Evolutionary conservation across 495 filamentous ascomycete species (phyloP), one percentile per base, ranked within the genome.

Genomic region (Penicillium paradoxum): DNA sequence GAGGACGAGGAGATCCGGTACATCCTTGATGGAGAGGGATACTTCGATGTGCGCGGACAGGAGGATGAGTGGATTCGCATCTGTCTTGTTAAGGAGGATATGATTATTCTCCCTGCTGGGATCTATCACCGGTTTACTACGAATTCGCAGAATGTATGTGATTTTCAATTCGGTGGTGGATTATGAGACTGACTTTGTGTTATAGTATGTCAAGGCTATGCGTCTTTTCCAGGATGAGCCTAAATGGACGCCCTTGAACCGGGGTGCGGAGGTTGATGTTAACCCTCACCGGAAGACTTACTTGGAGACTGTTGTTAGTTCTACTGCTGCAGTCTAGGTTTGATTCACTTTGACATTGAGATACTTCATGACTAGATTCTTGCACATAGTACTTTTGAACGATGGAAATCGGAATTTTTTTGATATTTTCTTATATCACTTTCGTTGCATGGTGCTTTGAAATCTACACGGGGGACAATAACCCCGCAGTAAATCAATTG

Each of bases 1-100:
- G 93, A 98, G 74, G 95, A 97, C 64, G 93, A 98, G 77, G 93
- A 98, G 82, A 98, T 98, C 53, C 80, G 93, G n/a, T 98, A 97
- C 63, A 88, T 98, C 59, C 75, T 90, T 25, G 93, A 89, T 55
- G 93, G 93, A 1, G 74, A 81, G 45, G 93, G 93, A 1, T 98
- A 88, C 73, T 98, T 98, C 67, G 93, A 98, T 70, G 90, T 97
- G 8, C 77, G 95, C 19, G 85, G 80, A 57, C 45, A 68, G 48
- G 64, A 69, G 10, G 83, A 91, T 62, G 83, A 87, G 61, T 98
- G 93, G 93, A 83, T 98, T 33, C 78, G 93, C 44, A 91, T 97
- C 48, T 69, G 71, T 57, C 66, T 97, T 55, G 83, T 81, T 60
- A 95, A 80, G 73, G 72, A 79, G 49, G 78, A 81, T 60, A 71